Conservation (phyloP, 2,329 filamentous ascomycete species). For the Cryphonectria japonica region DNA sequence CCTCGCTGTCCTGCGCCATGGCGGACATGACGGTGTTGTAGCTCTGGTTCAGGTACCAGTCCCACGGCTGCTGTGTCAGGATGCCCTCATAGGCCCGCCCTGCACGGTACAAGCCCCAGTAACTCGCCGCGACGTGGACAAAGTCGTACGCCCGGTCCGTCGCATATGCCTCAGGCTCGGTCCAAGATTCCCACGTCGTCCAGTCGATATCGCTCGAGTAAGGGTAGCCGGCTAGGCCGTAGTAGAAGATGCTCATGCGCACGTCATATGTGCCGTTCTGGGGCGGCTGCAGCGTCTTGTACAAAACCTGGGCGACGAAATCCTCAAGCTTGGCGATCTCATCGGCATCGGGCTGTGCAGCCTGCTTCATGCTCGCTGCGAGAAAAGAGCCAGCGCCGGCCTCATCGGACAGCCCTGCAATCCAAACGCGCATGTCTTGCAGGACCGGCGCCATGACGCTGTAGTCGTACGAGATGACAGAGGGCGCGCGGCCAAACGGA, state of each 20-base stretch:
- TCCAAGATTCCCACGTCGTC: constrained; percentile 57
- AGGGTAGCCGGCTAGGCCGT: constrained; percentile 47
- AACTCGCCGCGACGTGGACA: constrained; percentile 58
- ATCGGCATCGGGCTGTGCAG: constrained; percentile 49
- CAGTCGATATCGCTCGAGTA: constrained; percentile 53
- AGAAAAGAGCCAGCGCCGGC: constrained; percentile 60
- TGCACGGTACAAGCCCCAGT: constrained; percentile 62
- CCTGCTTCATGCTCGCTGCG: constrained; percentile 59
- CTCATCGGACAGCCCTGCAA: constrained; percentile 64
- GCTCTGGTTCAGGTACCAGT: constrained; percentile 60
- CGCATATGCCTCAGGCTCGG: constrained; percentile 47
- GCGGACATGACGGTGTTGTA: constrained; percentile 52
- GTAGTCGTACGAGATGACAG: constrained; percentile 61
- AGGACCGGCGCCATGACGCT: constrained; percentile 47
- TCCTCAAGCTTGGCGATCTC: constrained; percentile 58
- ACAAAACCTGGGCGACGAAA: constrained; percentile 56
- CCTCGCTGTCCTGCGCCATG: constrained; percentile 39
- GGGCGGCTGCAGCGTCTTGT: constrained; percentile 50
- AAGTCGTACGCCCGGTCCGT: constrained; percentile 62
- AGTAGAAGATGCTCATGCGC: constrained; percentile 60
- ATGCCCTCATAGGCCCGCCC: constrained; percentile 53
- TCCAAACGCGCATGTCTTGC: constrained; percentile 58
- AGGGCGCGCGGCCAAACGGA: constrained; percentile 57
- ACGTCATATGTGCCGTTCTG: constrained; percentile 47
- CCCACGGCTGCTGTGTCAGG: constrained; percentile 47